Percentiles rank a stretch among this genome's conserved stretches.
phyloP scores from a whole-genome alignment of 371 early-diverging fungal genomes.

The Mortierella sp. region DNA sequence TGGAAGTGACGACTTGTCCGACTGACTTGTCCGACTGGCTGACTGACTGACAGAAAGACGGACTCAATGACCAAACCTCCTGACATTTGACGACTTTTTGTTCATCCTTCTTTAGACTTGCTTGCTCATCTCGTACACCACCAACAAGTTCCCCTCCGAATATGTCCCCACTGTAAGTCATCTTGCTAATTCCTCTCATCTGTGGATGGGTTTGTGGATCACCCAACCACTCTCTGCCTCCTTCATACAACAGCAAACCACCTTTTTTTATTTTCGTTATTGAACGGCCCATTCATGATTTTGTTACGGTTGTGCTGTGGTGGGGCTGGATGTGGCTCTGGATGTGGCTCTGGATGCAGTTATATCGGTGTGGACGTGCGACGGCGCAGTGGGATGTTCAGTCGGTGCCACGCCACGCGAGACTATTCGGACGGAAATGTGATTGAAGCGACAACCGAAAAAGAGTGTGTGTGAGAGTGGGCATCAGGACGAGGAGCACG shows the following conservation, averaged over 20 bases:
- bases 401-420: conserved; percentile 11
- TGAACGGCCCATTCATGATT: neutral
- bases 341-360: conserved; percentile 1
- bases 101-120: conserved; percentile 80
- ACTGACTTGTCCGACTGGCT: neutral
- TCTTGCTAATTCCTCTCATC: conserved; percentile 8
- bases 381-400: neutral
- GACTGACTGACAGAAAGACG: neutral
- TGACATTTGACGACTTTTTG: conserved; percentile 3
- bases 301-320: neutral
- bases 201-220: neutral
- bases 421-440: neutral
- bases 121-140: conserved; percentile 97
- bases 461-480: neutral
- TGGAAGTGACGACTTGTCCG: conserved; percentile 2
- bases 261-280: neutral
- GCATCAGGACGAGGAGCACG: neutral
- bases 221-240: neutral
- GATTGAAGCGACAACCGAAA: neutral
- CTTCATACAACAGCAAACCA: neutral
- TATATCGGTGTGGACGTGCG: neutral
- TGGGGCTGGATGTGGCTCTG: neutral
- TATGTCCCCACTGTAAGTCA: conserved; percentile 96
- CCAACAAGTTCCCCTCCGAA: conserved; percentile 98
- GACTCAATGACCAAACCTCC: conserved; percentile 6